Evolutionary conservation across 495 filamentous ascomycete species (phyloP).

Genomic region (Hyaloscypha variabilis): DNA sequence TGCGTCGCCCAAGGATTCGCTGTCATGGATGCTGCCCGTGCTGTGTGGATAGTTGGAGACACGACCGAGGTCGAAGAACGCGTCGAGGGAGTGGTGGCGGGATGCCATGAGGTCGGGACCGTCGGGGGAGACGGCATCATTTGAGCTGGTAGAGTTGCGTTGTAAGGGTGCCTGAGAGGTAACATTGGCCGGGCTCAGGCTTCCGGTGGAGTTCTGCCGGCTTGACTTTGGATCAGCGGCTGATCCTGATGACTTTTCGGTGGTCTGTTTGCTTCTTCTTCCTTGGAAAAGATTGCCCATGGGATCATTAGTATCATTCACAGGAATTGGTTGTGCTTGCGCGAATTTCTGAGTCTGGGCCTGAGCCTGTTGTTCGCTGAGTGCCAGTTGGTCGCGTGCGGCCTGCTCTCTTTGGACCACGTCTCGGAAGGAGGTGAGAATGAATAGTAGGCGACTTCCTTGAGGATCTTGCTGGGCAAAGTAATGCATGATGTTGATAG

Average conservation of each 20-base stretch:
- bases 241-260: neutral
- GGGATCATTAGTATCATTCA: conserved; percentile 2
- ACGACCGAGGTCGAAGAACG: conserved; percentile 50
- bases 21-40: conserved; percentile 38
- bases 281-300: conserved; percentile 6
- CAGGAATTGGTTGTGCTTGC: neutral
- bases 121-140: neutral
- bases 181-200: conserved; percentile 4
- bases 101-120: neutral
- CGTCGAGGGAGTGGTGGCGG: conserved; percentile 40
- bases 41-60: conserved; percentile 40
- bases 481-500: conserved; percentile 61
- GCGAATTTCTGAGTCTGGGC: neutral
- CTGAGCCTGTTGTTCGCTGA: neutral
- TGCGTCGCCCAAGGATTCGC: conserved; percentile 40
- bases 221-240: neutral
- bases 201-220: conserved; percentile 2
- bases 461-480: conserved; percentile 67
- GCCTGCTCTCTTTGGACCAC: conserved; percentile 42
- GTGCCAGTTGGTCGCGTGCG: conserved; percentile 16
- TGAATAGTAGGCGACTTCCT: conserved; percentile 64
- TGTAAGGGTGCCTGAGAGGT: conserved; percentile 40
- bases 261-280: no score
- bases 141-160: conserved; percentile 33
- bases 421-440: conserved; percentile 61